phyloP scores from a whole-genome alignment of 495 filamentous ascomycete genomes.

The Endocarpon pusillum region DNA sequence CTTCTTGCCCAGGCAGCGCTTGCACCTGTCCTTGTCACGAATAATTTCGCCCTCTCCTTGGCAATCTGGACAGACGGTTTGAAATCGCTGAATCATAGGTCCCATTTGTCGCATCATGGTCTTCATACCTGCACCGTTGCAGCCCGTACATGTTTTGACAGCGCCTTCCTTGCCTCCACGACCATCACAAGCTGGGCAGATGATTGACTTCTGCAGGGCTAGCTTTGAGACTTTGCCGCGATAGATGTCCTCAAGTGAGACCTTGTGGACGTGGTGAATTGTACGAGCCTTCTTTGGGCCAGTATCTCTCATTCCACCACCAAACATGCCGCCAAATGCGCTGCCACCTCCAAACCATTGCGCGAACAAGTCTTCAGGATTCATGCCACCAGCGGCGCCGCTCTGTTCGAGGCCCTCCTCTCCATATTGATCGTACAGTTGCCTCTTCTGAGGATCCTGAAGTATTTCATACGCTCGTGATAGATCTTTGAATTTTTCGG shows the following conservation, averaged over 20 bases:
- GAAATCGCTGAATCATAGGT: constrained; percentile 99
- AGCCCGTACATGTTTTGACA: constrained; percentile 77
- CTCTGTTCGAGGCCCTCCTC: constrained; percentile 88
- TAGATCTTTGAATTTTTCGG: constrained; percentile 96
- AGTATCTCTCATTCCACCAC: constrained; percentile 62
- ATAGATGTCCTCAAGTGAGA: constrained; percentile 96
- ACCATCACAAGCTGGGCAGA: constrained; percentile 88
- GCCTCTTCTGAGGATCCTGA: constrained; percentile 77
- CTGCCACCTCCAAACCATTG: constrained; percentile 92
- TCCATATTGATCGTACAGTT: constrained; percentile 90
- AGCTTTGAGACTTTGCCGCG: constrained; percentile 94
- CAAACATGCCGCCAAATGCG: constrained; percentile 68
- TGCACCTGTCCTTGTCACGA: constrained; percentile 90
- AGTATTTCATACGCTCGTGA: constrained; percentile 90
- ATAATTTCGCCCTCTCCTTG: constrained; percentile 93
- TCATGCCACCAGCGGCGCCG: constrained; percentile 72
- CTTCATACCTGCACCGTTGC: constrained; percentile 93
- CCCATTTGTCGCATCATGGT: constrained; percentile 99
- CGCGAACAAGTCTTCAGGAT: constrained; percentile 89
- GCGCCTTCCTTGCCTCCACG: constrained; percentile 95
- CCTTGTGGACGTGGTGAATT: constrained; percentile 96
- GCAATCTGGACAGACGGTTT: constrained; percentile 97
- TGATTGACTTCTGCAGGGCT: constrained; percentile 90
- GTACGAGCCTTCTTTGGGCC: constrained; percentile 89
- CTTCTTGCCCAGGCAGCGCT: constrained; percentile 89